These are phyloP conservation scores for Agrostemma githago DNA, from an alignment of 148 eudicot species.

Conservation along the genomic window DNA sequence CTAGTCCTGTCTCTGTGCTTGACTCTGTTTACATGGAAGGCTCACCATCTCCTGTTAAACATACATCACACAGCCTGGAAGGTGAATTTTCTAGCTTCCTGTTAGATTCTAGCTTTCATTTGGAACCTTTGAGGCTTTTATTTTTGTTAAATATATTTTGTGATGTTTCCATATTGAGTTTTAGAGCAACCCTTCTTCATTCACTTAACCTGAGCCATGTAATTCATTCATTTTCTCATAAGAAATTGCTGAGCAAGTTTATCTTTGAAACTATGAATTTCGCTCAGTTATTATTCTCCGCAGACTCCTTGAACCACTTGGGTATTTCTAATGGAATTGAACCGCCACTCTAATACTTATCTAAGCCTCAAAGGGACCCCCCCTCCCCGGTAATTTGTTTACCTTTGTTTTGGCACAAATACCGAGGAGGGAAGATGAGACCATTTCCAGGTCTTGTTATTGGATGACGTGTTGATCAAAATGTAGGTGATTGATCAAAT, in stretches of 20 bases:
- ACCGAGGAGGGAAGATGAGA: too few species aligned
- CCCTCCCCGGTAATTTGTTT: too few species aligned
- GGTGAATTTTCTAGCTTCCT: constrained; percentile 32
- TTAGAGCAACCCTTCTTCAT: neutral
- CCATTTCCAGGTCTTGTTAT: too few species aligned
- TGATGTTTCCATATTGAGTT: neutral
- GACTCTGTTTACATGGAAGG: constrained; percentile 56
- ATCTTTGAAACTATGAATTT: neutral
- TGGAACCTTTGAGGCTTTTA: neutral
- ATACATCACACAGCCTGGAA: constrained; percentile 38
- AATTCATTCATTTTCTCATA: neutral
- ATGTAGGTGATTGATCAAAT: too few species aligned
- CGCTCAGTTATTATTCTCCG: neutral
- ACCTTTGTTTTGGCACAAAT: too few species aligned
- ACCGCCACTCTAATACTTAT: neutral
- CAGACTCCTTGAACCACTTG: neutral
- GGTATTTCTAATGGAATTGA: neutral
- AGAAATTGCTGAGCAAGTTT: neutral
- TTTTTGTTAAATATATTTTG: neutral
- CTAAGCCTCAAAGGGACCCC: too few species aligned
- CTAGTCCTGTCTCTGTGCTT: constrained; percentile 88
- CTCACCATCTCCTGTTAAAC: constrained; percentile 62
- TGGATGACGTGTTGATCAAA: too few species aligned
- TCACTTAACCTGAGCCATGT: neutral
- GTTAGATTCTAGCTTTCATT: neutral